phyloP scores from a whole-genome alignment of 2,329 filamentous ascomycete genomes.

The Cordyceps javanica region DNA sequence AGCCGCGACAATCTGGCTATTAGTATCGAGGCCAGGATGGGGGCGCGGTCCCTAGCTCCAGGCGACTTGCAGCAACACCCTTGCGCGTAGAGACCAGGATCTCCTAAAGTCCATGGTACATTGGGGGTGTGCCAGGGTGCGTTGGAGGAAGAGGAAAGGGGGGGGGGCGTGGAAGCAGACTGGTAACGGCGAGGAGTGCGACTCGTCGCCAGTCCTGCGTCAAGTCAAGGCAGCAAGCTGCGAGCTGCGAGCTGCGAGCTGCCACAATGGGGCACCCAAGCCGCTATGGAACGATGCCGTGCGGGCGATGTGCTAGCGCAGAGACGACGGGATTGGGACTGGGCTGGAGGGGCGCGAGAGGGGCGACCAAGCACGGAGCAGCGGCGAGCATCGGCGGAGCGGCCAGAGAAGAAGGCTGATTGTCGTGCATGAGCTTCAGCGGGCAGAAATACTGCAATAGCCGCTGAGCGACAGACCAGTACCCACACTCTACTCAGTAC shows the following conservation, averaged over 20 bases:
- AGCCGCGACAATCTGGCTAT: slow-evolving; percentile 6
- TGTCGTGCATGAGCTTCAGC: slow-evolving; percentile 11
- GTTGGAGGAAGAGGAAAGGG: neutral
- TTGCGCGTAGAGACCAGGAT: slow-evolving; percentile 1
- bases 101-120: slow-evolving; percentile 5
- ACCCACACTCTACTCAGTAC: neutral
- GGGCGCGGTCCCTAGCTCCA: neutral
- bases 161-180: neutral
- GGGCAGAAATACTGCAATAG: slow-evolving; percentile 8
- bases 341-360: neutral
- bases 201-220: neutral
- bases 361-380: neutral
- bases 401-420: neutral
- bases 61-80: slow-evolving; percentile 1
- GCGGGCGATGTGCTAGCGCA: slow-evolving; percentile 9
- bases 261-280: neutral
- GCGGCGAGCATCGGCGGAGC: neutral
- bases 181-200: neutral
- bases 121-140: neutral
- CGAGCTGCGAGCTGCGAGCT: slow-evolving; percentile 4
- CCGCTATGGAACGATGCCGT: neutral
- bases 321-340: neutral
- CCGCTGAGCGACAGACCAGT: slow-evolving; percentile 1
- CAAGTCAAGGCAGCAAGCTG: neutral
- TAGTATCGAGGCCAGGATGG: slow-evolving; percentile 5